phyloP scores from a whole-genome alignment of 352 stramenopile species.

The Aphanomyces euteiches region DNA sequence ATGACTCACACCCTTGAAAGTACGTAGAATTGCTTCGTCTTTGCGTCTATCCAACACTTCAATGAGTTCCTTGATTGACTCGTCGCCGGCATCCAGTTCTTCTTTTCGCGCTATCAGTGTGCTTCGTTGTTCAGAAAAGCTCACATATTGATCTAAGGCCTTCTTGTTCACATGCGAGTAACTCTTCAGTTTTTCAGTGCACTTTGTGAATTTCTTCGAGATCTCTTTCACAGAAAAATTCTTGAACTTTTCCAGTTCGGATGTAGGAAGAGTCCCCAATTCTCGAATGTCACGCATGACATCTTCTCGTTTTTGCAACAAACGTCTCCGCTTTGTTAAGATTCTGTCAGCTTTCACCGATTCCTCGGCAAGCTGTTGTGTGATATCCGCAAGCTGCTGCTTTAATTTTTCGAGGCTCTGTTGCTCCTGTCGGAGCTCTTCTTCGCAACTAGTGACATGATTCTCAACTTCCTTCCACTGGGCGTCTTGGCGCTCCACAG shows the following conservation, averaged over 20 bases:
- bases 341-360: slow-evolving; percentile 76
- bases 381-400: slow-evolving; percentile 53
- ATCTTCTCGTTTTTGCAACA: slow-evolving; percentile 90
- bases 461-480: slow-evolving; percentile 61
- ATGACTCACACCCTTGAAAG: slow-evolving; percentile 96
- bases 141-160: slow-evolving; percentile 98
- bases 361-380: slow-evolving; percentile 83
- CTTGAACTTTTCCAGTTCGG: slow-evolving; percentile 92
- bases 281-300: slow-evolving; percentile 96
- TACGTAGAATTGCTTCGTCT: slow-evolving; percentile 98
- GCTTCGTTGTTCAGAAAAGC: slow-evolving; percentile 92
- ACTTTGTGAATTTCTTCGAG: slow-evolving; percentile 91
- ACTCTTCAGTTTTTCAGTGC: slow-evolving; percentile 96
- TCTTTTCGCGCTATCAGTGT: slow-evolving; percentile 92
- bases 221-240: slow-evolving; percentile 84
- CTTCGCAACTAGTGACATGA: slow-evolving; percentile 52
- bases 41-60: slow-evolving; percentile 94
- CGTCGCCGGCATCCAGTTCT: slow-evolving; percentile 94
- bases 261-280: slow-evolving; percentile 92
- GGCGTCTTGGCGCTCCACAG: slow-evolving; percentile 61
- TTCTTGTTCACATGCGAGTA: slow-evolving; percentile 99
- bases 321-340: slow-evolving; percentile 67
- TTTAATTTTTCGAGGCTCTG: slow-evolving; percentile 48
- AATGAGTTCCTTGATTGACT: slow-evolving; percentile 83
- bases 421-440: slow-evolving; percentile 50